Conservation (phyloP, 768 basidiomycete species). For the Chlorophyllum brunneum region DNA sequence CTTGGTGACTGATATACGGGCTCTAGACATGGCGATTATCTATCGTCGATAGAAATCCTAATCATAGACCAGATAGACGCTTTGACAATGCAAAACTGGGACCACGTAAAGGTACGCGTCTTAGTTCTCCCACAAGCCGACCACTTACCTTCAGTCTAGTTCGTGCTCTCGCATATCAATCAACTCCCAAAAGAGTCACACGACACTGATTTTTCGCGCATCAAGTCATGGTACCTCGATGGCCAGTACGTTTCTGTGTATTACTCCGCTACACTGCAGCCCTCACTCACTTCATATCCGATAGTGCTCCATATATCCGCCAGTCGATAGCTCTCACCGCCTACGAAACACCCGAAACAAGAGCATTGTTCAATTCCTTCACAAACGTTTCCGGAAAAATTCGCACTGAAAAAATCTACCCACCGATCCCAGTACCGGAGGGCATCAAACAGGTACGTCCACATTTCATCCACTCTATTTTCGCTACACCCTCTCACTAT, state of each 20-base stretch:
- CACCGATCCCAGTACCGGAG: slow-evolving; percentile 73
- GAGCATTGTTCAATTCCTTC: slow-evolving; percentile 75
- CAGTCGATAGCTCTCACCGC: slow-evolving; percentile 87
- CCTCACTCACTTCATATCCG: background rate
- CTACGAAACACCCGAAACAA: slow-evolving; percentile 86
- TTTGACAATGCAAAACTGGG: slow-evolving; percentile 98
- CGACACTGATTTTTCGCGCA: slow-evolving; percentile 92
- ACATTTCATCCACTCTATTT: background rate
- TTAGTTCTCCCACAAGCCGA: background rate
- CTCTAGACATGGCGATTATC: slow-evolving; percentile 79
- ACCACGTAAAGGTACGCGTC: slow-evolving; percentile 79
- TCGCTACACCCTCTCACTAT: background rate
- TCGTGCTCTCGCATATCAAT: slow-evolving; percentile 82
- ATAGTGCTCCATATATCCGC: slow-evolving; percentile 78
- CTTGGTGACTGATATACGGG: background rate
- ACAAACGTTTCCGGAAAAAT: slow-evolving; percentile 86
- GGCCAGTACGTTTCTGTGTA: slow-evolving; percentile 54
- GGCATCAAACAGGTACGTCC: slow-evolving; percentile 74
- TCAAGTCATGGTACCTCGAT: slow-evolving; percentile 98
- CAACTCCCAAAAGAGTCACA: slow-evolving; percentile 90
- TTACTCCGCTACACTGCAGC: background rate
- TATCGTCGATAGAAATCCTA: slow-evolving; percentile 89
- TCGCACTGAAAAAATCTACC: slow-evolving; percentile 62
- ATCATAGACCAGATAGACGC: slow-evolving; percentile 93
- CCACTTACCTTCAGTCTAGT: slow-evolving; percentile 40